Conservation (phyloP, 116 monocot species). For the Posidonia oceanica region DNA sequence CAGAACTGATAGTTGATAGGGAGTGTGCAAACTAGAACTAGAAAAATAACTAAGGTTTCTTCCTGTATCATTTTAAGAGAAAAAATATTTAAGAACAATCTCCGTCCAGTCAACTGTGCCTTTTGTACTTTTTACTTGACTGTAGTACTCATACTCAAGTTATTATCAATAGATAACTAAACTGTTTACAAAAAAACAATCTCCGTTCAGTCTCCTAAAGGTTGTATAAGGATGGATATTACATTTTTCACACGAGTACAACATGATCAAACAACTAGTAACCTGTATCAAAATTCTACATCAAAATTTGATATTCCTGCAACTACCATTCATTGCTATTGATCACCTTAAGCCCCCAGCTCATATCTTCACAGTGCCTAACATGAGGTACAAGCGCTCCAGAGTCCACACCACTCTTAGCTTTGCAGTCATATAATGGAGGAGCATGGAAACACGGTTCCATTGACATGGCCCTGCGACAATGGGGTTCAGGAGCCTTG, state of each 20-base stretch:
- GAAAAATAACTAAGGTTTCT: no score
- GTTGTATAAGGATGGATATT: neutral
- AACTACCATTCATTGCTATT: slow-evolving; percentile 20
- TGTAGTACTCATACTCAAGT: no score
- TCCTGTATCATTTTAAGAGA: no score
- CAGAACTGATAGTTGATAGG: no score
- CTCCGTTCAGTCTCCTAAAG: neutral
- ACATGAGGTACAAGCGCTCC: slow-evolving; percentile 32
- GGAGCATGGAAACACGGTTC: slow-evolving; percentile 63
- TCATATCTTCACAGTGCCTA: slow-evolving; percentile 51
- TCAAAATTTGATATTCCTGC: neutral
- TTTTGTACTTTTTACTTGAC: no score
- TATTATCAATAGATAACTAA: no score
- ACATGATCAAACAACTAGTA: neutral
- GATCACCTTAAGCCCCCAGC: slow-evolving; percentile 44
- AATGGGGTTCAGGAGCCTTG: slow-evolving; percentile 29
- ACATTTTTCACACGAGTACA: neutral
- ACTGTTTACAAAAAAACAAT: no score
- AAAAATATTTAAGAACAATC: no score
- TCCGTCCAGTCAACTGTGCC: no score
- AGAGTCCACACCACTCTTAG: slow-evolving; percentile 20
- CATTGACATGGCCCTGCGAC: slow-evolving; percentile 39
- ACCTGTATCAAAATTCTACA: neutral
- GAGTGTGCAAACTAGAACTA: no score
- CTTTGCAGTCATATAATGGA: slow-evolving; percentile 42